Evolutionary conservation across 1,284 basidiomycete genomes (phyloP).

Genomic region (Coniferiporia sulphurascens): DNA sequence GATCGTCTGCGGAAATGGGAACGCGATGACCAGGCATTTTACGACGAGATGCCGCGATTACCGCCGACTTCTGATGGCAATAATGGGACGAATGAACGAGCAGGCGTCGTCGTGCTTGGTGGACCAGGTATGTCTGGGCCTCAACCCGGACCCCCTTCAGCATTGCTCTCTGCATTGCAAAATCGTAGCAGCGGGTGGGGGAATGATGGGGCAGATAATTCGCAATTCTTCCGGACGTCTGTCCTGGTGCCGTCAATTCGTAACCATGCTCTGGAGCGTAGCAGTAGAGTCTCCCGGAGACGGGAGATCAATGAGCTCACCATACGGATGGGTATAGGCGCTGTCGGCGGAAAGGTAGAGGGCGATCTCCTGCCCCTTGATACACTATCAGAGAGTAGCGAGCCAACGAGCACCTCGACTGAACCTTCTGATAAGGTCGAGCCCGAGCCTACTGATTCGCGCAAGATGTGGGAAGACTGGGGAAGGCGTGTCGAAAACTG

Average conservation of each 20-base stretch:
- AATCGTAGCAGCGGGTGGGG: neutral
- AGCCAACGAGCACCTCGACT: constrained; percentile 6
- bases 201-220: constrained; percentile 23
- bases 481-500: constrained; percentile 61
- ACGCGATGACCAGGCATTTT: constrained; percentile 45
- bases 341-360: constrained; percentile 65
- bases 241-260: constrained; percentile 65
- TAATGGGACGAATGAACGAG: constrained; percentile 22
- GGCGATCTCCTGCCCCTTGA: constrained; percentile 15
- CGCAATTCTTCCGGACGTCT: constrained; percentile 65
- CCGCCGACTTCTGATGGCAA: constrained; percentile 35
- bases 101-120: constrained; percentile 10
- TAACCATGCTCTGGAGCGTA: constrained; percentile 50
- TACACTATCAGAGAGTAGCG: neutral
- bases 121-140: constrained; percentile 25
- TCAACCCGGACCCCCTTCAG: constrained; percentile 20
- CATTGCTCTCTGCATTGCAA: constrained; percentile 20
- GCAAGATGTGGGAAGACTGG: constrained; percentile 69
- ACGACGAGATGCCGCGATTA: constrained; percentile 58
- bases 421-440: constrained; percentile 22
- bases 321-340: constrained; percentile 73
- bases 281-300: constrained; percentile 55
- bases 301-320: constrained; percentile 74
- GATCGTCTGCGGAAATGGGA: constrained; percentile 71
- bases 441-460: constrained; percentile 22